Evolutionary conservation across 1,284 basidiomycete species (phyloP).

Genomic region (Coniferiporia sulphurascens): DNA sequence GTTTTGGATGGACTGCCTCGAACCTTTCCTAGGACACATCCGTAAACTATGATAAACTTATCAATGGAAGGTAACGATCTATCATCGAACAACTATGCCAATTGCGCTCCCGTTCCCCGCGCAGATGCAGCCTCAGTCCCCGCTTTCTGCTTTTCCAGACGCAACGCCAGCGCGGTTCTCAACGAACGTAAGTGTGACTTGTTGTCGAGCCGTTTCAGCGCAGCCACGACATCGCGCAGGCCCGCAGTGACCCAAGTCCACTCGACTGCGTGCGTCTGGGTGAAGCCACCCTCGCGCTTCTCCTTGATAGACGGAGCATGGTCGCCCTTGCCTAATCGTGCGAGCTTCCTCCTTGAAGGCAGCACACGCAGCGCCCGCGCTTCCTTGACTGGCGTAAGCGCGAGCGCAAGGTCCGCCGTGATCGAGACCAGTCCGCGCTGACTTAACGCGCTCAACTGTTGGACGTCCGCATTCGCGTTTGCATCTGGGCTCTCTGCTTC

Average conservation of each 20-base stretch:
- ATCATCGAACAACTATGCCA: not conserved
- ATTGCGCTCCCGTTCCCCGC: not conserved
- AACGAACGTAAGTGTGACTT: not conserved
- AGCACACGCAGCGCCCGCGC: not conserved
- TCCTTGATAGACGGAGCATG: not conserved
- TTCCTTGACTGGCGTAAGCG: not conserved
- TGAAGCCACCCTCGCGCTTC: conserved; percentile 10
- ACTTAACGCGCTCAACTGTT: not conserved
- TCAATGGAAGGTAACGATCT: too few species aligned
- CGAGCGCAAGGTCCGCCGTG: not conserved
- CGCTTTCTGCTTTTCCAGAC: not conserved
- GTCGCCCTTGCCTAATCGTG: not conserved
- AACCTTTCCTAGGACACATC: not conserved
- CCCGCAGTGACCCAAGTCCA: conserved; percentile 6
- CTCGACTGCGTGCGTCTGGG: conserved; percentile 10
- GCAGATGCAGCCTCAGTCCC: not conserved
- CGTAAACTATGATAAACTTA: too few species aligned
- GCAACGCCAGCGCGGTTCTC: not conserved
- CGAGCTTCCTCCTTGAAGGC: not conserved
- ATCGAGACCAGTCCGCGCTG: not conserved
- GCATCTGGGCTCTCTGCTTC: not conserved
- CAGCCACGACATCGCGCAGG: conserved; percentile 4
- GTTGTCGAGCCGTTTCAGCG: not conserved
- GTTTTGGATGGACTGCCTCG: not conserved
- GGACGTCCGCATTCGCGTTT: too few species aligned